These are phyloP conservation scores for Tolypocladium nubicola DNA, from an alignment of 2,329 filamentous ascomycete genomes.

Conservation along the genomic window DNA sequence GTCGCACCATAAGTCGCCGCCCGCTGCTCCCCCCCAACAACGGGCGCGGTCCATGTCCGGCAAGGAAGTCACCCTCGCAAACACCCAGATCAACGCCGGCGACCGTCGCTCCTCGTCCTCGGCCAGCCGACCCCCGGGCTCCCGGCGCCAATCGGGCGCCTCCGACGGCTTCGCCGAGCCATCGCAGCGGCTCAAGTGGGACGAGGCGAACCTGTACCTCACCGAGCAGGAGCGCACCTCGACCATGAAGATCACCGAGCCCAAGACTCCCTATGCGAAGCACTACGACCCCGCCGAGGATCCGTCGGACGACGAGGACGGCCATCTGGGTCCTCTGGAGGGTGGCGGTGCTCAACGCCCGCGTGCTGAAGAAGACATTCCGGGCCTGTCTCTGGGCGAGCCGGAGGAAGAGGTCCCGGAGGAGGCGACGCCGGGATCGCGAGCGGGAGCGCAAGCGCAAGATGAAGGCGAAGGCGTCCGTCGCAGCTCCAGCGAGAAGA, in stretches of 20 bases:
- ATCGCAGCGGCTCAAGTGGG: slow-evolving; percentile 84
- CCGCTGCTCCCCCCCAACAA: slow-evolving; percentile 32
- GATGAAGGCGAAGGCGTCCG: slow-evolving; percentile 13
- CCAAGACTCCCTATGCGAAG: slow-evolving; percentile 91
- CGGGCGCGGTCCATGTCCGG: slow-evolving; percentile 41
- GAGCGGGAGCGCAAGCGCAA: slow-evolving; percentile 16
- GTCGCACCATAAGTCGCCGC: slow-evolving; percentile 47
- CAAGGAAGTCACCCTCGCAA: slow-evolving; percentile 86
- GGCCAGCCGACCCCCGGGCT: slow-evolving; percentile 48
- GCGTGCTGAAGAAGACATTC: slow-evolving; percentile 63
- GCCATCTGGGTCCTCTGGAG: slow-evolving; percentile 8
- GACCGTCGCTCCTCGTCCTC: slow-evolving; percentile 76
- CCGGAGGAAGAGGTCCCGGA: slow-evolving; percentile 65
- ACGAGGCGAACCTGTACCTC: slow-evolving; percentile 94
- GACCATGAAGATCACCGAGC: slow-evolving; percentile 98
- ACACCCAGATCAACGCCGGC: slow-evolving; percentile 90
- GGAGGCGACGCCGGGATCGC: slow-evolving; percentile 9
- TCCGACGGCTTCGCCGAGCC: slow-evolving; percentile 33
- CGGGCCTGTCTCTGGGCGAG: slow-evolving; percentile 83
- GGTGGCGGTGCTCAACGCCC: slow-evolving; percentile 24
- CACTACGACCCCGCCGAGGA: slow-evolving; percentile 88
- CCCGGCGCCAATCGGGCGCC: slow-evolving; percentile 60
- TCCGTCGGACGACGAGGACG: slow-evolving; percentile 63
- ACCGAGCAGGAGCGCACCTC: slow-evolving; percentile 91
- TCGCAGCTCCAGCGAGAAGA: slow-evolving; percentile 43